Evolutionary conservation across 139 green algal species (phyloP), one percentile per base, ranked within the genome.

Genomic region (Choricystis sp.): DNA sequence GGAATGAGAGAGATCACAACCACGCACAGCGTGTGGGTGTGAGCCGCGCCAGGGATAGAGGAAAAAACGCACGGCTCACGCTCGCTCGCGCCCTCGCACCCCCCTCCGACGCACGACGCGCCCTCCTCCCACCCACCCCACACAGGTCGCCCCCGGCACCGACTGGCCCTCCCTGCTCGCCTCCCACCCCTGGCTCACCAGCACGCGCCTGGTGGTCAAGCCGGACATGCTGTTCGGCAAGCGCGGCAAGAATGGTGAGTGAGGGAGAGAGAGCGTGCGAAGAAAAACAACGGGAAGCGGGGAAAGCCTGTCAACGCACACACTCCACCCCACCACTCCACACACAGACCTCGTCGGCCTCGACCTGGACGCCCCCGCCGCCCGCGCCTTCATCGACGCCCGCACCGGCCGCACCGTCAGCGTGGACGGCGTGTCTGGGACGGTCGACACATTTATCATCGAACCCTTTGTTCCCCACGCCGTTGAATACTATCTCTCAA

Each of bases 171-270:
- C 84, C 61, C 71, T 95, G 27, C 63, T 86, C 21, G 71, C 83
- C 5, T 49, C 59, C 3, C 74, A 92, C 31, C 78, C 79, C 25
- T 94, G 87, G 88, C 74, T 90, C 29, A 72, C 29, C 2, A 52
- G 56, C 49, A 24, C 4, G 26, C 27, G 26, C 0, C 27, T 49
- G 26, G 2, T 26, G 0, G 74, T 23, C 29, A 67, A 57, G 67
- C 89, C 89, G 0, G 89, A 96, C 72, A 95, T 94, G 85, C 81
- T 96, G 28, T 96, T 96, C 70, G 89, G 89, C 3, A 90, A 96
- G 72, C 85, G 89, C 5, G 89, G 89, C 57, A 96, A 96, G 76
- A 82, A 94, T 59, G 88, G n/a, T n/a, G n/a, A n/a, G n/a, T n/a
- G n/a, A n/a, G n/a, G n/a, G n/a, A n/a, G n/a, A n/a, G n/a, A n/a